phyloP scores from a whole-genome alignment of 176 grass and related monocot genomes.

The Thalia dealbata region DNA sequence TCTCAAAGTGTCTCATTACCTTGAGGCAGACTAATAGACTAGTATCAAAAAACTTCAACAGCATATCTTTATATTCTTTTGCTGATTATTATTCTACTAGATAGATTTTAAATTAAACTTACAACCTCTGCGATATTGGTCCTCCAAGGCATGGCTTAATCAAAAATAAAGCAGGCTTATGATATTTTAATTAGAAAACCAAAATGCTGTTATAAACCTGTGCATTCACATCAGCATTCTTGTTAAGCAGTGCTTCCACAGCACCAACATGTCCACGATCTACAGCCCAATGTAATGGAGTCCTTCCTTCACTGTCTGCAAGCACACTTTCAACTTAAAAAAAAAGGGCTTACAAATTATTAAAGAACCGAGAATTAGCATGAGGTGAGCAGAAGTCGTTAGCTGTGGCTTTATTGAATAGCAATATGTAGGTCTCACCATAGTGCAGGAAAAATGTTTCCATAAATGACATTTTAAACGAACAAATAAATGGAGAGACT shows the following conservation, averaged over 20 bases:
- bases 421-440: neutral
- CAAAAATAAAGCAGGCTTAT: neutral
- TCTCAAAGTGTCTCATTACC: too few relatives aligned
- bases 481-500: too few relatives aligned
- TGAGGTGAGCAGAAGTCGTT: neutral
- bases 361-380: neutral
- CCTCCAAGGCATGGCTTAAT: neutral
- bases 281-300: constrained; percentile 92
- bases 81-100: too few relatives aligned
- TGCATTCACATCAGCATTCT: constrained; percentile 78
- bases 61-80: too few relatives aligned
- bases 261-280: constrained; percentile 70
- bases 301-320: constrained; percentile 94
- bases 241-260: constrained; percentile 58
- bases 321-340: constrained; percentile 19
- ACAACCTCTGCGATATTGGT: neutral
- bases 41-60: too few relatives aligned
- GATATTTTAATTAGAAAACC: neutral
- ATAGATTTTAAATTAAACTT: neutral
- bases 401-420: too few relatives aligned
- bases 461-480: too few relatives aligned
- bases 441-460: neutral
- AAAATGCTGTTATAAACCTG: too few relatives aligned
- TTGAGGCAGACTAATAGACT: too few relatives aligned
- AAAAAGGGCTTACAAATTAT: neutral